Base-by-base conservation (phyloP, 2,329 filamentous ascomycete species). In the Chaetomium sp. region DNA sequence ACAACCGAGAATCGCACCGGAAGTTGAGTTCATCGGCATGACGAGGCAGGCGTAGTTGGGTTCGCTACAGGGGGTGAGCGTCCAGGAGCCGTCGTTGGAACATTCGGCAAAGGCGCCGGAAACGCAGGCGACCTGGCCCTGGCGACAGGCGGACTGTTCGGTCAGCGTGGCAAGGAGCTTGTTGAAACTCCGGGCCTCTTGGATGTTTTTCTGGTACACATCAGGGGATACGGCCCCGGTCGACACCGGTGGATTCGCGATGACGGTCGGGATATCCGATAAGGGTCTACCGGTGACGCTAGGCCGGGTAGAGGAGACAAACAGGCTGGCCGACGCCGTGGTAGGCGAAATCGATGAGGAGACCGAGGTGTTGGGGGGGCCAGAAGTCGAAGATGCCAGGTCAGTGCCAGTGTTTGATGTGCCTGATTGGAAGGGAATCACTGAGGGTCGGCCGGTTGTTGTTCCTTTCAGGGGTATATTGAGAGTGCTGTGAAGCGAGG, bases 101-200 rank as follows among this genome's bases (percentile, higher is more conserved):
- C 82, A 85, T 11, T 65, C 65, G n/a, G 71, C 79, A 4, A 78
- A 63, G 49, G 75, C 71, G 27, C 79, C 77, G 11, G 70, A 65
- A 45, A 84, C 75, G 53, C 81, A 85, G 4, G 80, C 80, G 2
- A 74, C 71, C 55, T 82, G 76, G 33, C 70, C 70, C 1, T 64
- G 52, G 0, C 62, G 64, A 63, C 81, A 85, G 50, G 76, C 70
- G 2, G 78, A 76, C 19, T 74, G 60, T 5, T 72, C 68, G 0
- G 73, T 76, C 37, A 80, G 67, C 1, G 61, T 65, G 33, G 71
- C 69, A 58, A 79, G 81, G 32, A 76, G 59, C 8, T 68, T 59
- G 65, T 85, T 84, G 62, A 78, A 74, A 3, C 66, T 55, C 42
- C 70, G 67, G 8, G 78, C 76, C 38, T 70, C 61, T 8, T 70